These are phyloP conservation scores for Calocera cornea DNA, from an alignment of 768 basidiomycete genomes.

Conservation along the genomic window DNA sequence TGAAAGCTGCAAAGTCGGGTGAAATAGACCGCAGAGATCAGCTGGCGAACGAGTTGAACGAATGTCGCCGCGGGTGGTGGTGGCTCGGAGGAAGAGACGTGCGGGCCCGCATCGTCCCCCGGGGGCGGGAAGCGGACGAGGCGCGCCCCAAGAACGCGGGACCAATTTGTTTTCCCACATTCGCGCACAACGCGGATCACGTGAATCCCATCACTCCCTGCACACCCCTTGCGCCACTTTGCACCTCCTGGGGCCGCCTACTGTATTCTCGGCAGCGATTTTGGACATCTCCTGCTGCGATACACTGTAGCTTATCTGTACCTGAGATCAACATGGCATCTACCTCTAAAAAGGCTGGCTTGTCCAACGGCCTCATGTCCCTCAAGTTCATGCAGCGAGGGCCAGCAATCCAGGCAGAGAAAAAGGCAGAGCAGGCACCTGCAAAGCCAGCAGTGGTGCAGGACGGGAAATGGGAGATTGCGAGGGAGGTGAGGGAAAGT, in stretches of 20 bases:
- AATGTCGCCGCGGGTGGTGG: background rate
- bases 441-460: background rate
- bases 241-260: background rate
- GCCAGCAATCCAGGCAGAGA: background rate
- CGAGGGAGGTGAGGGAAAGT: background rate
- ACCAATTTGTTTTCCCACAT: background rate
- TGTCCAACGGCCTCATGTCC: background rate
- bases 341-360: background rate
- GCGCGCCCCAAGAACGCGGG: background rate
- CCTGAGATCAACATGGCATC: background rate
- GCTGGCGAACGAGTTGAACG: background rate
- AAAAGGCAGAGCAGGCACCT: background rate
- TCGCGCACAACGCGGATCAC: background rate
- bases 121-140: constrained; percentile 2
- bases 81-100: background rate
- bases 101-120: background rate
- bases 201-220: background rate
- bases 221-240: background rate
- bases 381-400: background rate
- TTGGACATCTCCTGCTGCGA: background rate
- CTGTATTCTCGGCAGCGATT: too few relatives aligned
- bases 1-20: background rate
- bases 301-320: background rate
- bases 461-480: background rate
- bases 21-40: background rate